Conservation (phyloP, 805 yeast species). For the Kuraishia ogatae region DNA sequence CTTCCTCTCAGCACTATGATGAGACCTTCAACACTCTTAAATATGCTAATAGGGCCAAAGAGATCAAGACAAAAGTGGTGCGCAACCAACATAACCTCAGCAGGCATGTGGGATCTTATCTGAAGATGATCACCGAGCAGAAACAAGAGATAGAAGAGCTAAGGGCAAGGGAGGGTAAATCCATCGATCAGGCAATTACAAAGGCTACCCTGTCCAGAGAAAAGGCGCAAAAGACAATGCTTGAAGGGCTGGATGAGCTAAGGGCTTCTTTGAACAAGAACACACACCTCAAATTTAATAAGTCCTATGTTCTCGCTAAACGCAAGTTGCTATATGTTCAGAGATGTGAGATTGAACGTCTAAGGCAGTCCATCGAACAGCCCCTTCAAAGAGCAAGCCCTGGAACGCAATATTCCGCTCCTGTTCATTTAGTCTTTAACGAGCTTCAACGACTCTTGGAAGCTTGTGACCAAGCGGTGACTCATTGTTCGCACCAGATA, state of each 20-base stretch:
- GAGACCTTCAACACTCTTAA: slow-evolving; percentile 87
- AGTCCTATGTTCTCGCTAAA: slow-evolving; percentile 1
- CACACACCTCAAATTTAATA: background rate
- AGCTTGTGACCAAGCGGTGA: slow-evolving; percentile 24
- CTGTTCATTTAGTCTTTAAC: background rate
- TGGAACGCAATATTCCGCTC: background rate
- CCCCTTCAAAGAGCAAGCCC: background rate
- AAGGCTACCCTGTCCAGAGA: slow-evolving; percentile 26
- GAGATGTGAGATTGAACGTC: slow-evolving; percentile 9
- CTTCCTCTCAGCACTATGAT: slow-evolving; percentile 81
- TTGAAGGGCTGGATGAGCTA: slow-evolving; percentile 13
- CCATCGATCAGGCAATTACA: slow-evolving; percentile 28
- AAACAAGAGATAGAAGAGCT: slow-evolving; percentile 65
- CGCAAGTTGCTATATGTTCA: slow-evolving; percentile 32
- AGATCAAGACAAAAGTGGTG: slow-evolving; percentile 71
- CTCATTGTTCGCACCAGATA: slow-evolving; percentile 29
- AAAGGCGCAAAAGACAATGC: slow-evolving; percentile 25
- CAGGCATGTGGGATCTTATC: slow-evolving; percentile 77
- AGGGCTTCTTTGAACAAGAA: background rate
- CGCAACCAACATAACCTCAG: slow-evolving; percentile 70
- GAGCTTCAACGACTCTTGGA: slow-evolving; percentile 8
- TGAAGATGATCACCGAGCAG: slow-evolving; percentile 79
- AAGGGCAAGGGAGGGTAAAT: slow-evolving; percentile 39
- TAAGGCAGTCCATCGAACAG: background rate
- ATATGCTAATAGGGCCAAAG: slow-evolving; percentile 88